phyloP scores from a whole-genome alignment of 805 yeast genomes.

The Wickerhamiella siamensis region DNA sequence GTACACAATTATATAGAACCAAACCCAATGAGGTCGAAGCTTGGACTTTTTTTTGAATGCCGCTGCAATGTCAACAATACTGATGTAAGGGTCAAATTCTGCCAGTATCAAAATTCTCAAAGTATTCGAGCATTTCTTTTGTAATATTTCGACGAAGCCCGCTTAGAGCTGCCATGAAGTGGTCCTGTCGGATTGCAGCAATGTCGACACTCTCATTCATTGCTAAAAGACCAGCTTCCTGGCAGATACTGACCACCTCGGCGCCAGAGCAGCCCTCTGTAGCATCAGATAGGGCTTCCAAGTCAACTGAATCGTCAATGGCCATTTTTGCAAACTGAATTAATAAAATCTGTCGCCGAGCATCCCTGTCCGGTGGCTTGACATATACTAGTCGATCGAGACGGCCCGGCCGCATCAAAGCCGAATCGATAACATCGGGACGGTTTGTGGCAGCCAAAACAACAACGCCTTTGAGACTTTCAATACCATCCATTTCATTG shows the following conservation, averaged over 20 bases:
- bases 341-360: constrained; percentile 61
- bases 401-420: constrained; percentile 88
- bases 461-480: constrained; percentile 82
- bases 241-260: constrained; percentile 80
- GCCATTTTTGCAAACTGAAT: constrained; percentile 59
- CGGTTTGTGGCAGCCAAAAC: constrained; percentile 93
- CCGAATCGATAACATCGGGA: constrained; percentile 87
- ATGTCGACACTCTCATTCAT: constrained; percentile 57
- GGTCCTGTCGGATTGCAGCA: constrained; percentile 38
- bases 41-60: too few relatives aligned
- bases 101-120: constrained; percentile 32
- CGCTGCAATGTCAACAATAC: too few relatives aligned
- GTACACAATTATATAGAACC: too few relatives aligned
- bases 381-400: constrained; percentile 88
- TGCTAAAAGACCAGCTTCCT: constrained; percentile 92
- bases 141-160: constrained; percentile 72
- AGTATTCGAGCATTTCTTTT: constrained; percentile 68
- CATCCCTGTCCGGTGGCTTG: constrained; percentile 74
- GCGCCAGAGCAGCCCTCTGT: constrained; percentile 97
- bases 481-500: constrained; percentile 96
- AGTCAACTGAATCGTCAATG: constrained; percentile 34
- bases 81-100: too few relatives aligned
- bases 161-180: constrained; percentile 55
- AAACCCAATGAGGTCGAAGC: too few relatives aligned
- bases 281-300: constrained; percentile 38